A percentile compares a stretch with the other conserved stretches of the same genome.
Conservation (phyloP, 2,329 filamentous ascomycete genomes). For the Alternaria dauci region DNA sequence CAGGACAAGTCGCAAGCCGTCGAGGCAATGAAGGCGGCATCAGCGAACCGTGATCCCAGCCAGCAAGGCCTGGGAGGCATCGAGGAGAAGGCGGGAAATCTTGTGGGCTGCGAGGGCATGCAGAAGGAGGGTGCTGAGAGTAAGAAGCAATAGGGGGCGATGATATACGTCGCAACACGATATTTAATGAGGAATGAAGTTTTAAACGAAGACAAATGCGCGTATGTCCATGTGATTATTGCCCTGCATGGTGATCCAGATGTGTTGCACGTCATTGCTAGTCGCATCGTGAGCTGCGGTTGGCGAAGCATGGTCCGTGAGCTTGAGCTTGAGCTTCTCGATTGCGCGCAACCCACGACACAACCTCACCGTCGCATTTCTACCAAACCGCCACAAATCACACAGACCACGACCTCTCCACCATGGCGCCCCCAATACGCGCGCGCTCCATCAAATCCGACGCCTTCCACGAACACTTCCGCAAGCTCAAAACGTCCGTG, state of each 20-base stretch:
- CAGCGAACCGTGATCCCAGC: slow-evolving; percentile 63
- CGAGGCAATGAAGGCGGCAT: slow-evolving; percentile 68
- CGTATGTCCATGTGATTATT: background rate
- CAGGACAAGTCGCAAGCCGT: slow-evolving; percentile 70
- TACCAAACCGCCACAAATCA: background rate
- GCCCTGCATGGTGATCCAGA: background rate
- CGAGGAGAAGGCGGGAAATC: slow-evolving; percentile 71
- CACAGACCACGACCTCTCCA: background rate
- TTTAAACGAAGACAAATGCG: no score
- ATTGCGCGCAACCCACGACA: background rate
- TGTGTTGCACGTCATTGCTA: background rate
- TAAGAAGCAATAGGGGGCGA: slow-evolving; percentile 28
- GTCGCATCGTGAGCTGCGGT: background rate
- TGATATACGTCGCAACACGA: background rate
- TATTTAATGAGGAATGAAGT: background rate
- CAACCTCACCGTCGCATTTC: background rate
- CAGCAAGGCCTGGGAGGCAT: slow-evolving; percentile 67
- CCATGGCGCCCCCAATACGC: slow-evolving; percentile 53
- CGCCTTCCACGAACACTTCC: slow-evolving; percentile 72
- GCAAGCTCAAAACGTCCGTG: slow-evolving; percentile 71
- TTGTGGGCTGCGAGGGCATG: slow-evolving; percentile 75
- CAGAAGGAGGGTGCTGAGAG: slow-evolving; percentile 53
- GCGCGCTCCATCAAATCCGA: slow-evolving; percentile 72
- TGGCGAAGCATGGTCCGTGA: slow-evolving; percentile 10
- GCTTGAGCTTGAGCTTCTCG: slow-evolving; percentile 5